A percentile compares a stretch with the other conserved stretches of the same genome.
Evolutionary conservation across 257 asterid genomes (phyloP).

Genomic region (Cruciata laevipes): DNA sequence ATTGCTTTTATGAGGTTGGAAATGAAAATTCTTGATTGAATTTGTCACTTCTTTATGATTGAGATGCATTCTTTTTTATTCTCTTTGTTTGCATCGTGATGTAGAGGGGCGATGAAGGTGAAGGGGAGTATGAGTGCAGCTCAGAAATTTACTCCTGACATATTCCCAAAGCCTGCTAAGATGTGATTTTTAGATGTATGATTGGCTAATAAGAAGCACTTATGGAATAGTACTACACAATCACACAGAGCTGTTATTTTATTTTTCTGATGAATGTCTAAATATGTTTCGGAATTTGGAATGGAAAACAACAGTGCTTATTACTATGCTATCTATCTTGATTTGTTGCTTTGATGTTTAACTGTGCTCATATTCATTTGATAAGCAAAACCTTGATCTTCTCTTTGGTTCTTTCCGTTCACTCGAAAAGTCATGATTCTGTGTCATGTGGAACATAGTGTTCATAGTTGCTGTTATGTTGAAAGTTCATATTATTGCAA

Average conservation of each 20-base stretch:
- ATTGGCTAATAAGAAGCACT: slow-evolving; percentile 3
- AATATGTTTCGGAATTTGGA: slow-evolving; percentile 4
- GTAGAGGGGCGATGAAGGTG: slow-evolving; percentile 82
- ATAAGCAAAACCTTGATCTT: neutral
- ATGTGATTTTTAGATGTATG: slow-evolving; percentile 35
- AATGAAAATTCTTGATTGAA: slow-evolving; percentile 9
- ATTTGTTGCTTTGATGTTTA: neutral
- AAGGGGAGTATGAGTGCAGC: slow-evolving; percentile 93
- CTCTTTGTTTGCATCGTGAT: slow-evolving; percentile 10
- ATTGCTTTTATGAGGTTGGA: slow-evolving; percentile 56
- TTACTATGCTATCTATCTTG: neutral
- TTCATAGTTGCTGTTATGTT: neutral
- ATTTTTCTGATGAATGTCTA: neutral
- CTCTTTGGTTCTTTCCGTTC: neutral
- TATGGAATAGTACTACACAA: neutral
- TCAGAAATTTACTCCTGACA: slow-evolving; percentile 85
- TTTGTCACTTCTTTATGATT: neutral
- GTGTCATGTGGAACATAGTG: neutral
- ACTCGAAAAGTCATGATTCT: neutral
- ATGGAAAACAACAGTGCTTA: neutral
- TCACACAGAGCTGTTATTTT: neutral
- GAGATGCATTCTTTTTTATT: neutral
- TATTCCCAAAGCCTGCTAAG: slow-evolving; percentile 95
- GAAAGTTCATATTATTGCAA: neutral
- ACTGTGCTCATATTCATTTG: neutral